phyloP scores from a whole-genome alignment of 805 yeast species.

The Lipomyces sp. region DNA sequence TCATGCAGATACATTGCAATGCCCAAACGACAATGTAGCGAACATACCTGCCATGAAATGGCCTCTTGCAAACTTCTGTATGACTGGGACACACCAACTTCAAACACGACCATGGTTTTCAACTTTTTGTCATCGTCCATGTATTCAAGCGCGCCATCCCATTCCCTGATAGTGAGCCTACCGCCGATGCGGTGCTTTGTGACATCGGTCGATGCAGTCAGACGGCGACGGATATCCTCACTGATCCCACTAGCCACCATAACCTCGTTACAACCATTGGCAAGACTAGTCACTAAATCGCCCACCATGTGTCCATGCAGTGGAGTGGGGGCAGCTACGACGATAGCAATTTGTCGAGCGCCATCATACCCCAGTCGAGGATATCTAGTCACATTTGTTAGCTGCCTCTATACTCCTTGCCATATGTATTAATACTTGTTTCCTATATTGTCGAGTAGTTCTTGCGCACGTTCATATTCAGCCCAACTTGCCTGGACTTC shows the following conservation, averaged over 20 bases:
- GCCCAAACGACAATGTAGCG: background rate
- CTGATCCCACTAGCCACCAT: background rate
- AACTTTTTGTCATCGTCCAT: background rate
- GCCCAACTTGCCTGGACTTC: background rate
- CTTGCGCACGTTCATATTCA: background rate
- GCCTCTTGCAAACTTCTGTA: background rate
- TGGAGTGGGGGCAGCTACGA: background rate
- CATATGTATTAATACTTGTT: background rate
- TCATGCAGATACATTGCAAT: background rate
- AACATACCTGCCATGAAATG: background rate
- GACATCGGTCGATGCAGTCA: background rate
- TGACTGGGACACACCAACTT: background rate
- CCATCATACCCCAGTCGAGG: background rate
- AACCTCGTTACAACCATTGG: background rate
- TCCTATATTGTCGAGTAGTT: background rate
- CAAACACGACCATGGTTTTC: background rate
- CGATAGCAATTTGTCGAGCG: background rate
- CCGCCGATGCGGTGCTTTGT: background rate
- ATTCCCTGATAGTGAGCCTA: background rate
- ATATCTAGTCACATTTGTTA: background rate
- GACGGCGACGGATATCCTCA: background rate
- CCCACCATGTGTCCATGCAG: background rate
- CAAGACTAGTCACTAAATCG: background rate
- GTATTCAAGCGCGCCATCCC: background rate
- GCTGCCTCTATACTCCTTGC: too few relatives aligned